phyloP scores from a whole-genome alignment of 2,329 filamentous ascomycete species.

The Beauveria sp. region DNA sequence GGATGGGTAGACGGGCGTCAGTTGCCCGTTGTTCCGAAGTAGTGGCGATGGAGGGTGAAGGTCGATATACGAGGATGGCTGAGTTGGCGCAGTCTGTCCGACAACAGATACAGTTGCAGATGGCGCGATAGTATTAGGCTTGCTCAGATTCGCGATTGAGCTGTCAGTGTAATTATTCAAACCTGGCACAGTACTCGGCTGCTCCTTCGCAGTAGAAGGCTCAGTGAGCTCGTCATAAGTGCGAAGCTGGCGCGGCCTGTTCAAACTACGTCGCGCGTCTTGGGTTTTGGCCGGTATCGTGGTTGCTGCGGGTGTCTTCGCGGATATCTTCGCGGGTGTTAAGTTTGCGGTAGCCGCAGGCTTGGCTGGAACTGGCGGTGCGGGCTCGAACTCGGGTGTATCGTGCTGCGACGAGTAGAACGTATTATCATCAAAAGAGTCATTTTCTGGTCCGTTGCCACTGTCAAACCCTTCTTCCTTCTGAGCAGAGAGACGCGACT shows the following conservation, averaged over 20 bases:
- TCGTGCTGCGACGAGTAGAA: slow-evolving; percentile 94
- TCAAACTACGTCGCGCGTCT: slow-evolving; percentile 1
- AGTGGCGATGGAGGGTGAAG: slow-evolving; percentile 48
- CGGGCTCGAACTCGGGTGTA: slow-evolving; percentile 53
- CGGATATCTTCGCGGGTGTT: background rate
- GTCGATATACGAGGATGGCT: slow-evolving; percentile 18
- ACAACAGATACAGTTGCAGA: background rate
- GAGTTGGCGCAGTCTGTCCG: background rate
- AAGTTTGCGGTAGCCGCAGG: background rate
- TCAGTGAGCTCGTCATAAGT: slow-evolving; percentile 5
- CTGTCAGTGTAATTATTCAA: slow-evolving; percentile 21
- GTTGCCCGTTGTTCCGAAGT: slow-evolving; percentile 64
- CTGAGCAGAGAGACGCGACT: slow-evolving; percentile 52
- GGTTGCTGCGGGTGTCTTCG: slow-evolving; percentile 11
- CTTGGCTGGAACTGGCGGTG: slow-evolving; percentile 30
- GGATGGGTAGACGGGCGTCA: slow-evolving; percentile 66
- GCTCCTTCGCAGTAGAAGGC: background rate
- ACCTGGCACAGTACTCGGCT: slow-evolving; percentile 21
- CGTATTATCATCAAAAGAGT: slow-evolving; percentile 86
- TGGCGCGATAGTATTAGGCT: slow-evolving; percentile 21
- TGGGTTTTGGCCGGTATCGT: background rate
- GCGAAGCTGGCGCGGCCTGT: slow-evolving; percentile 1
- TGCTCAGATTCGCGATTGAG: slow-evolving; percentile 6
- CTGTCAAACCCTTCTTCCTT: slow-evolving; percentile 43
- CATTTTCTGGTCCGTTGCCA: slow-evolving; percentile 57